These are phyloP conservation scores for Rutstroemia sp. DNA, from an alignment of 2,329 filamentous ascomycete species.

Conservation along the genomic window DNA sequence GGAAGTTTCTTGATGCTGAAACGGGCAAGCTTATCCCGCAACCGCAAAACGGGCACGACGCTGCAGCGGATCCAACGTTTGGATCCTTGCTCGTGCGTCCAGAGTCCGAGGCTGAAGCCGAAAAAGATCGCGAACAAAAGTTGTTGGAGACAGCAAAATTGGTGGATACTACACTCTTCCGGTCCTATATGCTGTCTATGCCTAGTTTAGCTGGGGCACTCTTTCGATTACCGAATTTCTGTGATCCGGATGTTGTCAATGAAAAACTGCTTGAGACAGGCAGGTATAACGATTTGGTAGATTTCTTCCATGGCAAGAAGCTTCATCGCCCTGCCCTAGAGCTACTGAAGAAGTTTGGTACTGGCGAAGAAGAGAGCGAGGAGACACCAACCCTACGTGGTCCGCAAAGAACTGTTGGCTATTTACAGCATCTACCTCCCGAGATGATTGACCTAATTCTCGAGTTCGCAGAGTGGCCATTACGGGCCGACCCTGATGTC, in stretches of 20 bases:
- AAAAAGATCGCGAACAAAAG: slow-evolving; percentile 58
- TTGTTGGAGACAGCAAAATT: slow-evolving; percentile 71
- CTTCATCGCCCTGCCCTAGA: slow-evolving; percentile 82
- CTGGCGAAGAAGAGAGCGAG: slow-evolving; percentile 43
- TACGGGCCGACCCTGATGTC: slow-evolving; percentile 61
- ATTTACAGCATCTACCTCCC: slow-evolving; percentile 81
- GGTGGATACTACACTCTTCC: slow-evolving; percentile 90
- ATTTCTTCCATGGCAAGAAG: slow-evolving; percentile 94
- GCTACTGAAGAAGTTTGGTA: slow-evolving; percentile 74
- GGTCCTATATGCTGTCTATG: slow-evolving; percentile 87
- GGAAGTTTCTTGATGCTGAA: slow-evolving; percentile 53
- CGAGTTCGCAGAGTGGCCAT: slow-evolving; percentile 84
- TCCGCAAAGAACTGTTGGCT: slow-evolving; percentile 75
- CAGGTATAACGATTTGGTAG: slow-evolving; percentile 89
- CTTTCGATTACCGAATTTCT: slow-evolving; percentile 95
- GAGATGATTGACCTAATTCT: slow-evolving; percentile 86
- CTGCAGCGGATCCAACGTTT: slow-evolving; percentile 42
- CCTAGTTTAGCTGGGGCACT: slow-evolving; percentile 80
- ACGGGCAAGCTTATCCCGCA: slow-evolving; percentile 52
- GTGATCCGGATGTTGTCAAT: slow-evolving; percentile 90
- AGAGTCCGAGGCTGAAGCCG: slow-evolving; percentile 29
- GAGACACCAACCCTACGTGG: slow-evolving; percentile 59
- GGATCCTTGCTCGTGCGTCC: slow-evolving; percentile 47
- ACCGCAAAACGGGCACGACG: slow-evolving; percentile 33
- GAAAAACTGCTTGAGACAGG: slow-evolving; percentile 83